Conservation (phyloP, 192 early-diverging fungal species). For the Cetraspora pellucida region DNA sequence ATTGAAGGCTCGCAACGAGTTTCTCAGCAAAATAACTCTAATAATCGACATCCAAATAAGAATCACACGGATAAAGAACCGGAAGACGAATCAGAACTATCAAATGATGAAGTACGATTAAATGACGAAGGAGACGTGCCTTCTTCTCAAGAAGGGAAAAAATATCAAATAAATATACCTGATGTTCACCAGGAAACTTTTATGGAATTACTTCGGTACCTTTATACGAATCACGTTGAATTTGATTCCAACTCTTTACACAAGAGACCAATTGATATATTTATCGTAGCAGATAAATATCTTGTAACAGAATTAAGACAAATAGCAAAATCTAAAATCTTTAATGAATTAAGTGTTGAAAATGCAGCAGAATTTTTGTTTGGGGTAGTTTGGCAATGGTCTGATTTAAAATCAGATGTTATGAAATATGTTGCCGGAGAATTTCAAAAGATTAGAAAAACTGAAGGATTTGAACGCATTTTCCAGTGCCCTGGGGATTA, state of each 20-base stretch:
- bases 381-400: conserved; percentile 6
- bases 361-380: conserved; percentile 24
- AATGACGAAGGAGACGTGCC: not conserved
- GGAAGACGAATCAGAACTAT: not conserved
- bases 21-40: not conserved
- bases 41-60: not conserved
- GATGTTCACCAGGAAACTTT: conserved; percentile 4
- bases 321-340: conserved; percentile 19
- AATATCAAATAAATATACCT: conserved; percentile 12
- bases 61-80: not conserved
- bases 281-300: conserved; percentile 27
- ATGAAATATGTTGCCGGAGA: not conserved
- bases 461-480: not conserved
- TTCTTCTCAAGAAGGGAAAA: not conserved
- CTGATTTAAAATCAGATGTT: conserved; percentile 21
- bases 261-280: not conserved
- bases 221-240: conserved; percentile 37
- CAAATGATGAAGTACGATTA: not conserved
- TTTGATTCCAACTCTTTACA: not conserved
- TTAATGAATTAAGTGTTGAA: conserved; percentile 21
- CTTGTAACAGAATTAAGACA: conserved; percentile 19
- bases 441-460: not conserved
- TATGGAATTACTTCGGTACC: conserved; percentile 5
- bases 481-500: not conserved
- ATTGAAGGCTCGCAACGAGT: not conserved